Evolutionary conservation across 768 basidiomycete genomes (phyloP).

Genomic region (Mycena floridula): DNA sequence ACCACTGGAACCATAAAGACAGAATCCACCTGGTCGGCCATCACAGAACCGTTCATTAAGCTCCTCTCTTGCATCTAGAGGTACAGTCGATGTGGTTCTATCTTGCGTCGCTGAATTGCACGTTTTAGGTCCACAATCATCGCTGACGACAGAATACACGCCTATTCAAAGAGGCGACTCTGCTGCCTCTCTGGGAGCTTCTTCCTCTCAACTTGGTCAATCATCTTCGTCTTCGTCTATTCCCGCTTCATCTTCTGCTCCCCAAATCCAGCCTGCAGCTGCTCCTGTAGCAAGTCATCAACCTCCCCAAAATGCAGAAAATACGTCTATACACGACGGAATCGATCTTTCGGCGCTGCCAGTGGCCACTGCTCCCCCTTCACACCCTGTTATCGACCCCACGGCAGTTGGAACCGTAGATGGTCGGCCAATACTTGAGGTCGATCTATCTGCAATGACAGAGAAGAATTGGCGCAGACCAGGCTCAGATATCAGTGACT

Average conservation of each 20-base stretch:
- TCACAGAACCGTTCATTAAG: constrained; percentile 24
- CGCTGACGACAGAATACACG: constrained; percentile 80
- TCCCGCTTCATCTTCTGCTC: constrained; percentile 14
- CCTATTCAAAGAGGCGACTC: constrained; percentile 59
- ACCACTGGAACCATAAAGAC: constrained; percentile 19
- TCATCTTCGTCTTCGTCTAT: constrained; percentile 1
- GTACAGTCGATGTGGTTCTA: constrained; percentile 7
- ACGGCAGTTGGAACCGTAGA: constrained; percentile 58
- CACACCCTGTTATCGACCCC: constrained; percentile 76
- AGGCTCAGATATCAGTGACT: constrained; percentile 91
- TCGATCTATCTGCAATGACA: constrained; percentile 66
- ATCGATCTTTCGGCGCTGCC: constrained; percentile 63
- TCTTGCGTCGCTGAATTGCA: not conserved
- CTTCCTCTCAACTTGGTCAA: constrained; percentile 13
- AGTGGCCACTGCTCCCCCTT: constrained; percentile 63
- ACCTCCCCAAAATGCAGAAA: constrained; percentile 10
- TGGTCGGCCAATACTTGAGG: constrained; percentile 77
- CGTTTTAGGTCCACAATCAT: constrained; percentile 35
- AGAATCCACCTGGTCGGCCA: constrained; percentile 26
- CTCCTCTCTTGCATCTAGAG: constrained; percentile 21
- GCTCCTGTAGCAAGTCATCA: constrained; percentile 1
- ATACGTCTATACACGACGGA: constrained; percentile 35
- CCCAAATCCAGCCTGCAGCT: too few species aligned
- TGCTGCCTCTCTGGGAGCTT: constrained; percentile 20
- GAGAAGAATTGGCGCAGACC: constrained; percentile 91